Evolutionary conservation across 139 green algal genomes (phyloP).

Genomic region (Eudorina sp.): DNA sequence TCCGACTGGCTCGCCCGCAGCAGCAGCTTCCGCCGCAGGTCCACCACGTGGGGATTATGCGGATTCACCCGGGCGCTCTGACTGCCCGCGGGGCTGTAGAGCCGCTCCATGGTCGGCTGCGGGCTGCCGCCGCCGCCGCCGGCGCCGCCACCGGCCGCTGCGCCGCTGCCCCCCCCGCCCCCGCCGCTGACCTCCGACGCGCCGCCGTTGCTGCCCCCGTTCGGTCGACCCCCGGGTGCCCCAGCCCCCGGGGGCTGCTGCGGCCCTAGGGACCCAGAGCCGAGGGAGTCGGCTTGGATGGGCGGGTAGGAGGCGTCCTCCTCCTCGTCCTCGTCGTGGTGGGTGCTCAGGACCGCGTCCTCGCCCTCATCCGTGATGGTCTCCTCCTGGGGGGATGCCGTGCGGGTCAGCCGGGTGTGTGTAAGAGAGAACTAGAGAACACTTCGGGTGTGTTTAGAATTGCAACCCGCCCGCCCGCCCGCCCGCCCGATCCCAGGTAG

Average conservation of each 20-base stretch:
- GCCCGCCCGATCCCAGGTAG: too few relatives aligned
- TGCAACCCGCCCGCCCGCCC: too few relatives aligned
- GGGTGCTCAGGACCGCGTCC: not conserved
- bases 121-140: not conserved
- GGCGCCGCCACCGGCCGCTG: not conserved
- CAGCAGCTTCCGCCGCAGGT: conserved; percentile 41
- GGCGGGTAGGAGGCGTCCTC: conserved; percentile 49
- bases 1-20: conserved; percentile 31
- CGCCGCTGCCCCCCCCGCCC: not conserved
- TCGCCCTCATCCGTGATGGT: not conserved
- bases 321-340: not conserved
- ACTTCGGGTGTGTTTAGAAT: too few relatives aligned
- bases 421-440: too few relatives aligned
- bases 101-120: not conserved
- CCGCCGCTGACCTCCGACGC: not conserved
- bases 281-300: conserved; percentile 3
- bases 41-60: not conserved
- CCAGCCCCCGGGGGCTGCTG: too few relatives aligned
- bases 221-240: too few relatives aligned
- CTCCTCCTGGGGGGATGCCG: conserved; percentile 15
- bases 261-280: not conserved
- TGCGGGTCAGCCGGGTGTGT: too few relatives aligned
- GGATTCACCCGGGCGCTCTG: not conserved
- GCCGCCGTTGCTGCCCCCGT: not conserved
- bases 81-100: conserved; percentile 5